Percentiles rank a stretch among this genome's conserved stretches.
Conservation (phyloP, 495 filamentous ascomycete species). For the Glarea lozoyensis region DNA sequence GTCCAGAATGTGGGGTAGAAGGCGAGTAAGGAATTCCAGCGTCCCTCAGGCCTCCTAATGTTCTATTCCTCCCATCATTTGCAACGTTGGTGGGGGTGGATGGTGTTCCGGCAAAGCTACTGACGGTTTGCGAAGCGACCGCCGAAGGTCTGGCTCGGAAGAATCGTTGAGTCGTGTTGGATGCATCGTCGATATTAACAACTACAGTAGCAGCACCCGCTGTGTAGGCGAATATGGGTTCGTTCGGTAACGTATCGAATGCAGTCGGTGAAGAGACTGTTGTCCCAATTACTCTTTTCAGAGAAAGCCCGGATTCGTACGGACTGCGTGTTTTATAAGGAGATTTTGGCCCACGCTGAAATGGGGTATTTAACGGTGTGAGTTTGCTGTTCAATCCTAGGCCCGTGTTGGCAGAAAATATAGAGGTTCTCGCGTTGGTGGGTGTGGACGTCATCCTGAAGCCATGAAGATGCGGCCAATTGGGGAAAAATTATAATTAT, state of each 20-base stretch:
- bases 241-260: constrained; percentile 70
- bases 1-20: constrained; percentile 23
- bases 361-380: constrained; percentile 74
- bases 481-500: constrained; percentile 1
- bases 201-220: constrained; percentile 91
- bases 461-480: constrained; percentile 33
- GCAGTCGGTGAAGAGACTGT: constrained; percentile 77
- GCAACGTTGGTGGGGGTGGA: constrained; percentile 53
- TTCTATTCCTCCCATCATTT: constrained; percentile 53
- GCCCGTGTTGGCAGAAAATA: constrained; percentile 27
- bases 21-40: constrained; percentile 35
- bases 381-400: constrained; percentile 60
- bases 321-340: constrained; percentile 40
- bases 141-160: constrained; percentile 81
- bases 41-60: constrained; percentile 44
- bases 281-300: constrained; percentile 80
- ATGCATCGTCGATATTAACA: constrained; percentile 65
- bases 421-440: constrained; percentile 36
- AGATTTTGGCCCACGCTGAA: constrained; percentile 51
- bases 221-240: constrained; percentile 71
- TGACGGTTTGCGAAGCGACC: constrained; percentile 40
- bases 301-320: constrained; percentile 50
- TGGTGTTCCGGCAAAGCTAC: constrained; percentile 35
- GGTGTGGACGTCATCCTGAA: constrained; percentile 48
- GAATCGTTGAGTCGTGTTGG: constrained; percentile 71